phyloP scores from a whole-genome alignment of 495 filamentous ascomycete species.

The Halenospora varia region DNA sequence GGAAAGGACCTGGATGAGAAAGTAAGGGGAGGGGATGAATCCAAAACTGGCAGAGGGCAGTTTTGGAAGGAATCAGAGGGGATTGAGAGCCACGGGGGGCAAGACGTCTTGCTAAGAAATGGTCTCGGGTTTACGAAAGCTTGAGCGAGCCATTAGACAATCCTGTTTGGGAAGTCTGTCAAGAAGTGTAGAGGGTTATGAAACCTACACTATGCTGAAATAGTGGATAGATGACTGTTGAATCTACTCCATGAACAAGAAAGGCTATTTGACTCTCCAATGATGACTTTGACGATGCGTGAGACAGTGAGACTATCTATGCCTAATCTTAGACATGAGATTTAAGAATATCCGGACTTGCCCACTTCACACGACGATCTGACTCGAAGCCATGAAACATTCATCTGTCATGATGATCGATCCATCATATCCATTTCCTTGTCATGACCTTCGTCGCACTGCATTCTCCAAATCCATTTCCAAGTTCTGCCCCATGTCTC shows the following conservation, averaged over 20 bases:
- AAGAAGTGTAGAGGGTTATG: constrained; percentile 7
- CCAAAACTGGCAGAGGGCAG: constrained; percentile 16
- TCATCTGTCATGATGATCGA: too few relatives aligned
- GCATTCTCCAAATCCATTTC: neutral
- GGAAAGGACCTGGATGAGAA: constrained; percentile 8
- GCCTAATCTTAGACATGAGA: too few relatives aligned
- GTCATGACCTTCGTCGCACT: neutral
- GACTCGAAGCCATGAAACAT: too few relatives aligned
- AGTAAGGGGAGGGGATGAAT: constrained; percentile 15
- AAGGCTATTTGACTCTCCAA: neutral
- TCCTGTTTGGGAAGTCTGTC: too few relatives aligned
- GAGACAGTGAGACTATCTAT: neutral
- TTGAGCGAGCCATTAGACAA: constrained; percentile 15
- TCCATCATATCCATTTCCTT: neutral
- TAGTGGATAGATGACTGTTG: constrained; percentile 24
- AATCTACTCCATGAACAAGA: constrained; percentile 19
- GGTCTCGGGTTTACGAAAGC: constrained; percentile 10
- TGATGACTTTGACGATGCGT: neutral
- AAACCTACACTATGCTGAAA: too few relatives aligned
- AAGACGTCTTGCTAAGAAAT: constrained; percentile 7
- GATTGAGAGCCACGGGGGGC: constrained; percentile 16
- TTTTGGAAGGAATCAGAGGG: neutral
- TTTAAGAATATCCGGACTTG: too few relatives aligned
- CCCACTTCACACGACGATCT: too few relatives aligned
- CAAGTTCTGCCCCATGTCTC: neutral